phyloP scores from a whole-genome alignment of 2,329 filamentous ascomycete genomes.

The Pseudogymnoascus sp. region DNA sequence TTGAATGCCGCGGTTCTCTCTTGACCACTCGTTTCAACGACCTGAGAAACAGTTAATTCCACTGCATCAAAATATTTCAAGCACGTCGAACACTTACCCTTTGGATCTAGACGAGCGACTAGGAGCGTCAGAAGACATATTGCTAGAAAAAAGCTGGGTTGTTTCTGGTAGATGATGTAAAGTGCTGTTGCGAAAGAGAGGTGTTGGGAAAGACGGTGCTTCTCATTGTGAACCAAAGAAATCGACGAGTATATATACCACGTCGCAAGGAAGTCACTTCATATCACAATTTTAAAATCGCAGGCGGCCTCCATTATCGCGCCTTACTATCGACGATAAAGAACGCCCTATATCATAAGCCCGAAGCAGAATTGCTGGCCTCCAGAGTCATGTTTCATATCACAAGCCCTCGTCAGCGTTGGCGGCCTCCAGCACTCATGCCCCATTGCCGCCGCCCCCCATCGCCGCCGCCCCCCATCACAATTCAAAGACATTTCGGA shows the following conservation, averaged over 20 bases:
- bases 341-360: not conserved
- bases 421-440: no score
- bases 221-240: not conserved
- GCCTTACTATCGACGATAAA: not conserved
- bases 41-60: not conserved
- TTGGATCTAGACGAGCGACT: not conserved
- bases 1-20: not conserved
- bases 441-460: no score
- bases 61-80: not conserved
- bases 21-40: not conserved
- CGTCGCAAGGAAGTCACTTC: not conserved
- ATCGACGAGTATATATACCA: not conserved
- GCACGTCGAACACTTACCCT: not conserved
- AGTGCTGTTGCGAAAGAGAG: not conserved
- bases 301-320: not conserved
- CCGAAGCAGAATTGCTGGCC: not conserved
- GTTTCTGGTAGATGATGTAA: not conserved
- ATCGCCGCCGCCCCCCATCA: no score
- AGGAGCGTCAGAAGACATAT: not conserved
- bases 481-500: not conserved
- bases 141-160: not conserved
- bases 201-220: not conserved
- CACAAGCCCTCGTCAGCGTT: not conserved
- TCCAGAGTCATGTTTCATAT: not conserved
- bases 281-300: not conserved